phyloP scores from a whole-genome alignment of 352 stramenopile genomes.

The Phytophthora citrophthora region DNA sequence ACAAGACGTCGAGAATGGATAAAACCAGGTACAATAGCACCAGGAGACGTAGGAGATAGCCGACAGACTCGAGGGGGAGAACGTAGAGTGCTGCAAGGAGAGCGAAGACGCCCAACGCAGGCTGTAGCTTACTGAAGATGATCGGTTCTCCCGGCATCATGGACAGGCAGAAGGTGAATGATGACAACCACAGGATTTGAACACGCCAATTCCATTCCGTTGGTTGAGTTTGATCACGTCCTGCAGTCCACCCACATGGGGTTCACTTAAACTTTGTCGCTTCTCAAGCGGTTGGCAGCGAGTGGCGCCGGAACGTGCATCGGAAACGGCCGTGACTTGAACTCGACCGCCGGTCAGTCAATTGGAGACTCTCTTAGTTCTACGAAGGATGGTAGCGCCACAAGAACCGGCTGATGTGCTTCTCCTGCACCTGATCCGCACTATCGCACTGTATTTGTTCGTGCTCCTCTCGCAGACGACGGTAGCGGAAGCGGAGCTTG shows the following conservation, averaged over 20 bases:
- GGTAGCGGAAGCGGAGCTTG: slow-evolving; percentile 47
- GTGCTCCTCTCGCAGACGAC: slow-evolving; percentile 54
- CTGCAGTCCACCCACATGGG: slow-evolving; percentile 26
- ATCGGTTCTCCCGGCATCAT: slow-evolving; percentile 6
- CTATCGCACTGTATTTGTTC: slow-evolving; percentile 68
- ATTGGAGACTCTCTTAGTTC: slow-evolving; percentile 9
- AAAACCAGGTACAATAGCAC: slow-evolving; percentile 46
- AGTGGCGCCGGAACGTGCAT: slow-evolving; percentile 11
- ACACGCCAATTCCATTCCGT: slow-evolving; percentile 13
- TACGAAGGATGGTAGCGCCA: not conserved
- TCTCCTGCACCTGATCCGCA: slow-evolving; percentile 68
- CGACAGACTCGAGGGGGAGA: slow-evolving; percentile 17
- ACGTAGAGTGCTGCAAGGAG: slow-evolving; percentile 40
- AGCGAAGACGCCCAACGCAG: slow-evolving; percentile 23
- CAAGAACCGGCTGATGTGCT: slow-evolving; percentile 30
- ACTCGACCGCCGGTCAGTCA: slow-evolving; percentile 4
- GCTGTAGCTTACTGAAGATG: slow-evolving; percentile 28
- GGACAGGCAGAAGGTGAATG: slow-evolving; percentile 6
- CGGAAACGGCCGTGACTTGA: slow-evolving; percentile 22
- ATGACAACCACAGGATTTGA: slow-evolving; percentile 21
- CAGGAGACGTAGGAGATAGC: slow-evolving; percentile 30
- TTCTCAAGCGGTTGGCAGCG: slow-evolving; percentile 11
- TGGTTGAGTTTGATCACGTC: slow-evolving; percentile 18
- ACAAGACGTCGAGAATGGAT: slow-evolving; percentile 40
- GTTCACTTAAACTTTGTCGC: slow-evolving; percentile 9